Base-by-base conservation (phyloP, 1,284 basidiomycete genomes). In the Trametes polyzona region DNA sequence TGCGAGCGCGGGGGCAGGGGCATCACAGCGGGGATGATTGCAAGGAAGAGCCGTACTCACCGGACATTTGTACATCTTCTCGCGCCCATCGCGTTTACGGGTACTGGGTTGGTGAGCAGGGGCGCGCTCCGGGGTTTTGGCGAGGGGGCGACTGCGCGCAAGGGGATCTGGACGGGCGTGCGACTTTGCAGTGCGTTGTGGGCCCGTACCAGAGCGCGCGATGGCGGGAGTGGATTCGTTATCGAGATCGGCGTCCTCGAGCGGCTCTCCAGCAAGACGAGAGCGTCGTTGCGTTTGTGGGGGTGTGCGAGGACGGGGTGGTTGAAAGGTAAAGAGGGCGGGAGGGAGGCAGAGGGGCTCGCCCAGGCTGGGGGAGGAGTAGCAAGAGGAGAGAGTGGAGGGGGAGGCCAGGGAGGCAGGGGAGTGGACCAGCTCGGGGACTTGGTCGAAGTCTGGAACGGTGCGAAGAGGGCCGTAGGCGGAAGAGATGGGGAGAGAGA, bases 21-120 rank as follows among this genome's bases (percentile, higher is more conserved):
- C 26, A 44, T 29, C 43, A 47, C 11, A 39, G 23, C 6, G 17
- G 21, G 14, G 12, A 35, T 4, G 47, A 14, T 42, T n/a, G 51
- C 27, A 44, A 44, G 41, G 44, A 33, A 30, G 17, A 35, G 48
- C 26, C 29, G 30, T 27, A 68, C 74, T 68, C 65, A 75, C 76
- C 39, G 71, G 73, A 65, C 73, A 76, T 61, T 70, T 75, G 66
- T 67, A 73, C 58, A 67, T 58, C 67, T 76, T 74, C 65, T 75
- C 73, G 59, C 74, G 66, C 35, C 64, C 65, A 30, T 67, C 60
- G 54, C 57, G 60, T 52, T 52, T 55, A 47, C 55, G 46, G 27
- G 55, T 40, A 36, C 26, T 42, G 36, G 30, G 27, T 23, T 48
- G 36, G 10, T 52, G 35, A n/a, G 48, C 46, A 21, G 50, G 29